Percentiles rank a stretch among this genome's conserved stretches.
Evolutionary conservation across 2,329 filamentous ascomycete species (phyloP).

Genomic region (Ophiostoma sp.): DNA sequence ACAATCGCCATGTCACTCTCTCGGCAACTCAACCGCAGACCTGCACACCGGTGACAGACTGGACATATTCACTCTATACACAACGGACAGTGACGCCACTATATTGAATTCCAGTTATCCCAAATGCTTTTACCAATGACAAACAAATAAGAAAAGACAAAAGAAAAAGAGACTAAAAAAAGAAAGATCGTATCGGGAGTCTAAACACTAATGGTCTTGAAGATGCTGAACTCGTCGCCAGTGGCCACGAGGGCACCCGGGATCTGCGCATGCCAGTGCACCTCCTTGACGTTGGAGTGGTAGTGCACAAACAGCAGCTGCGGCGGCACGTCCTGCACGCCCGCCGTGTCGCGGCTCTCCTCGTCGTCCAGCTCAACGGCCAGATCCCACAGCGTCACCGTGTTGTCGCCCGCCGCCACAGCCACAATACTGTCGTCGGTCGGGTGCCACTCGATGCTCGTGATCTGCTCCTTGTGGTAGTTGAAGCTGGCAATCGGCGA

Average conservation of each 20-base stretch:
- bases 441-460: constrained; percentile 93
- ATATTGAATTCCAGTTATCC: constrained; percentile 13
- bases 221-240: constrained; percentile 80
- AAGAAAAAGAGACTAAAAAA: background rate
- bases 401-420: constrained; percentile 88
- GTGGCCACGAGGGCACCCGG: constrained; percentile 85
- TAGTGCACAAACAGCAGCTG: constrained; percentile 97
- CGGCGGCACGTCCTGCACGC: constrained; percentile 83
- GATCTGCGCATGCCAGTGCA: constrained; percentile 97
- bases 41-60: background rate
- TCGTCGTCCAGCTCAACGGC: constrained; percentile 96
- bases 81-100: constrained; percentile 4
- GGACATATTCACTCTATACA: too few species aligned
- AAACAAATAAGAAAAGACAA: background rate
- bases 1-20: background rate
- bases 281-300: constrained; percentile 88
- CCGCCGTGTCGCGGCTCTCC: constrained; percentile 84
- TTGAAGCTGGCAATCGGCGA: constrained; percentile 86
- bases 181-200: background rate
- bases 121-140: constrained; percentile 7
- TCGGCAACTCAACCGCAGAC: background rate
- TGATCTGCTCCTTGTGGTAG: constrained; percentile 96
- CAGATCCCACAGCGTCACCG: constrained; percentile 92
- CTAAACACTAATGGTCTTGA: constrained; percentile 76
- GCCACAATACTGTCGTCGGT: constrained; percentile 94